These are phyloP conservation scores for Chlorella sp. DNA, from an alignment of 139 green algal species.

Conservation along the genomic window DNA sequence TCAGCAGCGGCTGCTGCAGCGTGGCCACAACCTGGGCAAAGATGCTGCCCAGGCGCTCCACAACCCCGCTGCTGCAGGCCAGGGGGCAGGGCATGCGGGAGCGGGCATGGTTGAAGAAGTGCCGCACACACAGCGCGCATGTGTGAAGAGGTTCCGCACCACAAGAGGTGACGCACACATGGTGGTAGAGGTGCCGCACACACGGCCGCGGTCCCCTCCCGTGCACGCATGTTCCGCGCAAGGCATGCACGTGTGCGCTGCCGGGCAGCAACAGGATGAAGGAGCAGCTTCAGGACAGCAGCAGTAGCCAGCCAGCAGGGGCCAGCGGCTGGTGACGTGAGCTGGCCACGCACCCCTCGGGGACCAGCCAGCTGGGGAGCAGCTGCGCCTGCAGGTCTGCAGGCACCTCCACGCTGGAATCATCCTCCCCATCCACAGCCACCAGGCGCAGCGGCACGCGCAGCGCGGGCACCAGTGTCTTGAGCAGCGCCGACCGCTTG, in stretches of 20 bases:
- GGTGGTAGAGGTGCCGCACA: not conserved
- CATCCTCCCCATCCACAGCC: not conserved
- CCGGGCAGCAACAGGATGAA: not conserved
- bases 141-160: not conserved
- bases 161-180: not conserved
- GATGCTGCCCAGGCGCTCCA: not conserved
- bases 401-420: not conserved
- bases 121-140: no score
- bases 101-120: not conserved
- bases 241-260: not conserved
- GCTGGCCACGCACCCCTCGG: constrained; percentile 23
- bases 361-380: not conserved
- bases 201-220: not conserved
- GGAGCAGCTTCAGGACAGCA: not conserved
- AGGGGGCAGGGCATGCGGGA: not conserved
- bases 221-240: no score
- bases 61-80: not conserved
- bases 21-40: constrained; percentile 13
- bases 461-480: constrained; percentile 28
- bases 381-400: not conserved
- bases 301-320: not conserved
- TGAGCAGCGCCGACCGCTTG: constrained; percentile 20
- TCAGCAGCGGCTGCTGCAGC: constrained; percentile 36
- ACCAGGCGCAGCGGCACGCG: constrained; percentile 23
- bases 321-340: no score